Evolutionary conservation across 176 grass and related monocot species (phyloP).

Genomic region (Zea mays): Zm-B73-REFERENCE-NAM-5.0 NC_050097.1:11915001-11915500

Average conservation of each 20-base stretch:
- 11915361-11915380: conserved; percentile 37
- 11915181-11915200: conserved; percentile 46
- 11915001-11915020: conserved; percentile 59
- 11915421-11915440: background rate
- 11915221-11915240: conserved; percentile 60
- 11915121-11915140: conserved; percentile 75
- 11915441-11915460: background rate
- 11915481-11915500: conserved; percentile 6
- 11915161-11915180: conserved; percentile 35
- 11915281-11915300: conserved; percentile 77
- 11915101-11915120: conserved; percentile 76
- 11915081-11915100: conserved; percentile 69
- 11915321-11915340: conserved; percentile 57
- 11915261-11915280: conserved; percentile 71
- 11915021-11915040: conserved; percentile 81
- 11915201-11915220: conserved; percentile 56
- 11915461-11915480: background rate
- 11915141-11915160: conserved; percentile 34
- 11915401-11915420: background rate
- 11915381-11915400: conserved; percentile 17
- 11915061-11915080: conserved; percentile 91
- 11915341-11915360: conserved; percentile 64
- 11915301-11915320: conserved; percentile 46
- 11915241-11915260: conserved; percentile 73
- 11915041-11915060: conserved; percentile 59